These are phyloP conservation scores for Begonia fuchsioides DNA, from an alignment of 306 rosid genomes.

Conservation along the genomic window DNA sequence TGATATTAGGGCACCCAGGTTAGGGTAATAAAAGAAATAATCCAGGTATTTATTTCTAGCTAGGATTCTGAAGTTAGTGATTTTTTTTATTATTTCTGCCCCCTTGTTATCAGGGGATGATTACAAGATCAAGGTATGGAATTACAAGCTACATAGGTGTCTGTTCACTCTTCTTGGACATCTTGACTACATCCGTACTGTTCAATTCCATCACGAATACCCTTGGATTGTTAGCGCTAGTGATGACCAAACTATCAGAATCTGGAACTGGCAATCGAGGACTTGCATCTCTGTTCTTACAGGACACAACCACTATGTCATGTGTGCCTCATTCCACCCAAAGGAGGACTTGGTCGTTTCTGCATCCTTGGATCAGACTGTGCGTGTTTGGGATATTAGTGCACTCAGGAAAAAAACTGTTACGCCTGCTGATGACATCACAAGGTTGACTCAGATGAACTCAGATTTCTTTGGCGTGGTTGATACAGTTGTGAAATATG, in stretches of 20 bases:
- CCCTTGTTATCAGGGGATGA: slow-evolving; percentile 70
- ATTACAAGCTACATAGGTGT: slow-evolving; percentile 90
- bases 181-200: slow-evolving; percentile 89
- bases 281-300: slow-evolving; percentile 82
- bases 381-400: slow-evolving; percentile 91
- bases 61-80: slow-evolving; percentile 2
- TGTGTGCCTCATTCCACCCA: slow-evolving; percentile 84
- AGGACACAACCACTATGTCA: slow-evolving; percentile 85
- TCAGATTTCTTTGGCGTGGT: slow-evolving; percentile 78
- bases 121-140: slow-evolving; percentile 94
- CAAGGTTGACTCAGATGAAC: slow-evolving; percentile 79
- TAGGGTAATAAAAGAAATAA: no score
- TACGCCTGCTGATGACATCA: slow-evolving; percentile 68
- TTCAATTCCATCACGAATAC: slow-evolving; percentile 77
- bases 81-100: not conserved
- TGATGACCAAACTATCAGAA: slow-evolving; percentile 84
- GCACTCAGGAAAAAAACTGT: slow-evolving; percentile 71
- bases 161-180: slow-evolving; percentile 84
- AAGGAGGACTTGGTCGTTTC: slow-evolving; percentile 83
- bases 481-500: slow-evolving; percentile 79
- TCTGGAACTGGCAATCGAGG: slow-evolving; percentile 94
- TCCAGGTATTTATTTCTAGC: not conserved
- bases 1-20: no score
- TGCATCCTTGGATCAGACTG: slow-evolving; percentile 79
- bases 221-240: slow-evolving; percentile 95